Base-by-base conservation (phyloP, 129 eudicot species). In the Chrysanthemum makinoi region DNA sequence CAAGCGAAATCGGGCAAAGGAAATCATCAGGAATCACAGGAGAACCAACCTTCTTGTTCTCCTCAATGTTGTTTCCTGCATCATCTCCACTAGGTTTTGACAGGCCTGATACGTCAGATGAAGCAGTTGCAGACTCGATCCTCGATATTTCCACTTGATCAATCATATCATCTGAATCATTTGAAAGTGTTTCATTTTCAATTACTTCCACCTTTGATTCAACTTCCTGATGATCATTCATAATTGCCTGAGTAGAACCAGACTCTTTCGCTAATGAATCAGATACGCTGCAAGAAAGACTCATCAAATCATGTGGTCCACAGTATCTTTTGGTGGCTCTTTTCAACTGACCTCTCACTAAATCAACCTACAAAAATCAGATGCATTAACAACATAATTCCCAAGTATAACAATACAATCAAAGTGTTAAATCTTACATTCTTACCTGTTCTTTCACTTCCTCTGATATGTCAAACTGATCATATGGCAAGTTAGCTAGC, bases 361-460 rank as follows among this genome's bases (percentile, higher is more conserved):
- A 84, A 65, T 88, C 92, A 73, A 88, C 88, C 97, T 91, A 77
- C 59, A 10, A 63, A 50, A 14, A 30, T 30, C 69, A 64, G 50
- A 69, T 18, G 15, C 2, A 54, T 22, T 26, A 30, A 30, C 6
- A 30, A 30, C 35, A 4, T 30, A 30, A 30, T 30, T 30, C 35
- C 35, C 35, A 30, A 30, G 35, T 30, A 39, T 35, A 35, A 35
- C 1, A 9, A 55, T 55, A 65, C 20, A 68, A n/a, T 28, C 55
- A 66, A 30, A 65, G 52, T 28, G 44, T 5, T 19, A 3, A 75
- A 63, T n/a, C n/a, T n/a, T n/a, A n/a, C n/a, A n/a, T 22, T 56
- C 81, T 63, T 68, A 91, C 97, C 84, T 91, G 96, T 79, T 91
- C 97, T 72, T 88, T 87, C n/a, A 91, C 93, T 81, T 91, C 97